Base-by-base conservation (phyloP, 2,329 filamentous ascomycete genomes). In the Claviceps quebecensis region DNA sequence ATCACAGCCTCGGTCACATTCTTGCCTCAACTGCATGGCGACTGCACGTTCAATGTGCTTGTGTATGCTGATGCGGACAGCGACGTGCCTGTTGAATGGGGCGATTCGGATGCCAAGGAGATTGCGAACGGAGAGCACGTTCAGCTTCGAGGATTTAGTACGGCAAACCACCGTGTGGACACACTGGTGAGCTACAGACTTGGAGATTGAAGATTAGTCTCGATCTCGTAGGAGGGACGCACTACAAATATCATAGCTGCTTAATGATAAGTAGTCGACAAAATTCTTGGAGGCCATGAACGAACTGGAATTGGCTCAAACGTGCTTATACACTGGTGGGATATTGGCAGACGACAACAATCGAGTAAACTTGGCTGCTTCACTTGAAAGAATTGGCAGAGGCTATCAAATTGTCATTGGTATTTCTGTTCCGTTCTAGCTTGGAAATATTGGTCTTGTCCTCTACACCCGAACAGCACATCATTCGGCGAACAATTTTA, bases 1-100 rank as follows among this genome's bases (percentile, higher is more conserved):
- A 97, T 98, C 67, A 98, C 93, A 1, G 93, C 93, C 1, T 95
- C 88, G 0, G 93, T 98, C 51, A 97, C 93, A 0, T 98, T 98
- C 66, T 73, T 98, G 13, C 93, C 93, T 0, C 90, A 97, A 71
- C 79, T 98, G 5, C 63, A 54, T 56, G 90, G 90, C 41, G 87
- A 95, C 67, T 98, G 91, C 74, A 97, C 93, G 11, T 98, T 98
- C 75, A 98, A 98, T 63, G 91, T 98, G 47, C 78, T 98, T 41
- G 93, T 98, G 3, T 98, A 98, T 65, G 93, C 93, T 49, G 91
- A 98, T 65, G 90, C 90, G 17, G 90, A 97, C 68, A 93, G 86
- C 53, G 91, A 97, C 47, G 93, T 98, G 14, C 93, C 93, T 4
- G 84, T 98, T 53, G 93, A 98, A 67, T 98, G 93, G 93, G 93